Conservation (phyloP, 2,329 filamentous ascomycete genomes). For the Huntiella bhutanensis region DNA sequence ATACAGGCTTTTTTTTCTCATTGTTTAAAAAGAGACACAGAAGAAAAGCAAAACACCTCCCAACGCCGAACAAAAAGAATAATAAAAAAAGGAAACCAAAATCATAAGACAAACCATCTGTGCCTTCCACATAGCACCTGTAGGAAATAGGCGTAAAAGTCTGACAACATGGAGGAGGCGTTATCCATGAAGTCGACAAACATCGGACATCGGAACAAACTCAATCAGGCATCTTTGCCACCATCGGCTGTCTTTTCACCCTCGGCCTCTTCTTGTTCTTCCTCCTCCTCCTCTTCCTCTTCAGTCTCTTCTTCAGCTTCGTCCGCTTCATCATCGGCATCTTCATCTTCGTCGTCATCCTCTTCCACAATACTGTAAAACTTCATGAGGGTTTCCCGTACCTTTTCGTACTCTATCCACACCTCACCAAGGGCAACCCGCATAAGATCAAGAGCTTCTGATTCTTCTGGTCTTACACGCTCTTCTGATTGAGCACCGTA, state of each 20-base stretch:
- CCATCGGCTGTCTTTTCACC: neutral
- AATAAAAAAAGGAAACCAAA: neutral
- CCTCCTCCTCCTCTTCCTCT: constrained; percentile 6
- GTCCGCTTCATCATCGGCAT: constrained; percentile 5
- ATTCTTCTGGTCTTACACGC: constrained; percentile 45
- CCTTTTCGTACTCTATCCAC: constrained; percentile 58
- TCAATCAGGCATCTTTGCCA: neutral
- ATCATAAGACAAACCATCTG: neutral
- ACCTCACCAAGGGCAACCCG: constrained; percentile 49
- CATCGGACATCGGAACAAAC: no score
- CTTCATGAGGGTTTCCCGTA: constrained; percentile 47
- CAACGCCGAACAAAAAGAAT: constrained; percentile 5
- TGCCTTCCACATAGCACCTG: no score
- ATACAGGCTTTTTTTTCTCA: neutral
- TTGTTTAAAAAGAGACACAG: neutral
- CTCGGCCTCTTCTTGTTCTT: constrained; percentile 5
- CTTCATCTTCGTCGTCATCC: constrained; percentile 3
- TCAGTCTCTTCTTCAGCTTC: constrained; percentile 8
- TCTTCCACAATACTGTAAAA: constrained; percentile 32
- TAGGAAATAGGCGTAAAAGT: no score
- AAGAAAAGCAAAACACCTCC: neutral
- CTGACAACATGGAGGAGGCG: no score
- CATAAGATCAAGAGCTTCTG: constrained; percentile 53
- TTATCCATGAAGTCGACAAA: no score
- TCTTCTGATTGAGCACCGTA: constrained; percentile 73